Evolutionary conservation across 1,284 basidiomycete species (phyloP).

Genomic region (Irpex rosettiformis): DNA sequence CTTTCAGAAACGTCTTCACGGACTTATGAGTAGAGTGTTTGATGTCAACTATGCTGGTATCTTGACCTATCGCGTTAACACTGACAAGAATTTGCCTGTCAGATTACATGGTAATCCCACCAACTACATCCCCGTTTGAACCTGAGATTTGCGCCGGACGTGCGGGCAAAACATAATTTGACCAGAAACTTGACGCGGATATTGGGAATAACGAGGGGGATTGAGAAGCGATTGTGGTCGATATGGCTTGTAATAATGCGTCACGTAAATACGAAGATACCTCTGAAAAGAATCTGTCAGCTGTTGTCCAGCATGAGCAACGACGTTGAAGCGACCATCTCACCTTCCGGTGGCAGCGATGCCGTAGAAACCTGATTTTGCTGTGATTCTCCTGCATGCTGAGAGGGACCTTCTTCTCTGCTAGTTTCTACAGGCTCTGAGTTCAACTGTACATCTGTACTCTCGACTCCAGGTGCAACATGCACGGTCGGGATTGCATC

Average conservation of each 20-base stretch:
- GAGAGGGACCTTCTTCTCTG: neutral
- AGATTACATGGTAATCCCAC: slow-evolving; percentile 3
- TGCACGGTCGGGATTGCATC: slow-evolving; percentile 10
- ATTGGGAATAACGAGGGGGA: slow-evolving; percentile 67
- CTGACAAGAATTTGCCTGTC: slow-evolving; percentile 8
- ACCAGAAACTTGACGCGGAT: slow-evolving; percentile 73
- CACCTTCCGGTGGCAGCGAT: slow-evolving; percentile 6
- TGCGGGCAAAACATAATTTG: slow-evolving; percentile 71
- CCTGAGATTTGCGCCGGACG: slow-evolving; percentile 54
- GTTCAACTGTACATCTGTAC: neutral
- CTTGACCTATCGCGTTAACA: slow-evolving; percentile 18
- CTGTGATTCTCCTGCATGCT: neutral
- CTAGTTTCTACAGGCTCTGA: neutral
- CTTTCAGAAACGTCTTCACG: slow-evolving; percentile 75
- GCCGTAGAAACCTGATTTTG: neutral
- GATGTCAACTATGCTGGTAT: slow-evolving; percentile 46
- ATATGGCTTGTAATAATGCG: slow-evolving; percentile 70
- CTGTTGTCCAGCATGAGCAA: no score
- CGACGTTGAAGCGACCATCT: no score
- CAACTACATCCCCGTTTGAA: slow-evolving; percentile 29
- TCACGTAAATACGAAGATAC: slow-evolving; percentile 64
- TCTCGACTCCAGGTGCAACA: slow-evolving; percentile 14
- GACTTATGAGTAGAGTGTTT: slow-evolving; percentile 79
- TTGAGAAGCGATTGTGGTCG: slow-evolving; percentile 42
- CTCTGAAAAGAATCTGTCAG: slow-evolving; percentile 43